Percentiles rank a stretch among this genome's conserved stretches.
phyloP scores from a whole-genome alignment of 441 rosid genomes.

The Gossypium armourianum region DNA sequence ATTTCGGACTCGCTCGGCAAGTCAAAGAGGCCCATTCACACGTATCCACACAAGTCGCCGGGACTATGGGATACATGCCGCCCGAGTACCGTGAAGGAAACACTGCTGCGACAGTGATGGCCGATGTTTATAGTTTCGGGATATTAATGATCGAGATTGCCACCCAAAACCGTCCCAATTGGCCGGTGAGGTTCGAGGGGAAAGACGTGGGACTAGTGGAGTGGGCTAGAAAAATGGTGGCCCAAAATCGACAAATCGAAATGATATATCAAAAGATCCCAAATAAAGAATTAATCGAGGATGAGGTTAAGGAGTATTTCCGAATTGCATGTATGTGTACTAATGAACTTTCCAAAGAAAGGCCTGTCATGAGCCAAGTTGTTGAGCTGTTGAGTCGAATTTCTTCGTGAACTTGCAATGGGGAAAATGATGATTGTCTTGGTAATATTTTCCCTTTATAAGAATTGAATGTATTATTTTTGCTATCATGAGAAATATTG shows the following conservation, averaged over 20 bases:
- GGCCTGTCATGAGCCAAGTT: slow-evolving; percentile 53
- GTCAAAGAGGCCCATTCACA: slow-evolving; percentile 46
- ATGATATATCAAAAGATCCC: slow-evolving; percentile 34
- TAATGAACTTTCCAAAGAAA: slow-evolving; percentile 25
- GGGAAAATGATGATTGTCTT: neutral
- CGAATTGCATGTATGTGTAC: slow-evolving; percentile 51
- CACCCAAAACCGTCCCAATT: slow-evolving; percentile 50
- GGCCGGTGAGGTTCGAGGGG: slow-evolving; percentile 26
- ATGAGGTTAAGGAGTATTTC: slow-evolving; percentile 40
- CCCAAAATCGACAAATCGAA: slow-evolving; percentile 29
- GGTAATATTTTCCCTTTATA: neutral
- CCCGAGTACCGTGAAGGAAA: slow-evolving; percentile 73
- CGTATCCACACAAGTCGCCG: slow-evolving; percentile 77
- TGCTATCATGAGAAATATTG: neutral
- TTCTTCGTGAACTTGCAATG: neutral
- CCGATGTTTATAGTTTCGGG: slow-evolving; percentile 73
- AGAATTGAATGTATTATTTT: neutral
- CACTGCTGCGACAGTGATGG: slow-evolving; percentile 43
- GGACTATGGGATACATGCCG: slow-evolving; percentile 92
- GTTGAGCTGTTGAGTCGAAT: slow-evolving; percentile 28
- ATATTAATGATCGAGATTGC: slow-evolving; percentile 62
- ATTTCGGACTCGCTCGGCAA: slow-evolving; percentile 63
- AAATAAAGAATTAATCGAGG: slow-evolving; percentile 24
- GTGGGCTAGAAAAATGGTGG: slow-evolving; percentile 48
- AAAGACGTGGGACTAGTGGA: slow-evolving; percentile 40